Base-by-base conservation (phyloP, 306 rosid genomes). In the Pueraria montana region DNA sequence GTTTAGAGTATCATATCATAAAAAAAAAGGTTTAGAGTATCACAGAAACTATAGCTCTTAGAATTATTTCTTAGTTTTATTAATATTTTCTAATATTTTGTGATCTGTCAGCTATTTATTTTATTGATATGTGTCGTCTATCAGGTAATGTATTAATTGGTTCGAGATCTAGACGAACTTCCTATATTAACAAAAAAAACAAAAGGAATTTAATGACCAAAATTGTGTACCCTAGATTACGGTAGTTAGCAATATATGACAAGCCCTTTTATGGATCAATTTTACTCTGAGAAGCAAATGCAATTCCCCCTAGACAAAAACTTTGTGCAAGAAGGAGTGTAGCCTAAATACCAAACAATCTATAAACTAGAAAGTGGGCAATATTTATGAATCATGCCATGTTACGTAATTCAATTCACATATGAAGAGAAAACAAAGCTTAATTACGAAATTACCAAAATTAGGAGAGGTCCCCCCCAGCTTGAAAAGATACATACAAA, bases 321-420 rank as follows among this genome's bases (percentile, higher is more conserved):
- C 96, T 85, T 90, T 89, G 87, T 90, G 95, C 83, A 91, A 92
- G 61, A 81, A 93, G 84, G 91, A 93, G 66, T 91, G 91, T 92
- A 74, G 92, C 34, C 48, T 18, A 30, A 74, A 32, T 18, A 74
- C 78, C 66, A 18, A 52, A 52, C 32, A 73, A 73, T 52, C 78
- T 73, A 72, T 27, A 30, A 72, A 4, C 62, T 72, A 49, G 26
- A 72, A 50, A 72, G 43, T 48, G 61, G 16, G 26, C 43, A 48
- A 72, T n/a, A n/a, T n/a, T 16, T 64, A 16, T 64, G 69, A 11
- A 65, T 34, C 46, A 34, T 14, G 9, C 32, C 58, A 43, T 70
- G 38, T 70, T 70, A 21, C 8, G 14, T 3, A 71, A 24, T 45
- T 69, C 36, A 69, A 10, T 58, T 61, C 38, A 11, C 13, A 23